Evolutionary conservation across 2,329 filamentous ascomycete genomes (phyloP).

Genomic region (Ramularia collo-cygni): DNA sequence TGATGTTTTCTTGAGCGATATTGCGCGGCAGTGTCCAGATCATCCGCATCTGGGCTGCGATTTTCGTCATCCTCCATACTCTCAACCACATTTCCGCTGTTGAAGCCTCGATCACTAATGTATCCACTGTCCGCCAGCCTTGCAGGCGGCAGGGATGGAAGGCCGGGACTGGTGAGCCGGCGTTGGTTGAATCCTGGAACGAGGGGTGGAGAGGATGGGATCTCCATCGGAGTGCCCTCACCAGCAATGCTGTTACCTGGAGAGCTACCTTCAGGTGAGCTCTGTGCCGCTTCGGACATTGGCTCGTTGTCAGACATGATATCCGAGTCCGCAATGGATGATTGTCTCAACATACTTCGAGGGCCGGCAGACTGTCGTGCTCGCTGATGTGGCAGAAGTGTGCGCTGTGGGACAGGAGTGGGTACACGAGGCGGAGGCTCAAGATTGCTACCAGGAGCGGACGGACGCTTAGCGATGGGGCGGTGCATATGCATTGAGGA

Average conservation of each 20-base stretch:
- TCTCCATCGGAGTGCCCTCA: conserved; percentile 66
- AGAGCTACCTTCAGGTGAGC: conserved; percentile 43
- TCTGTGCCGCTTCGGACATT: conserved; percentile 36
- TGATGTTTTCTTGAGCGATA: conserved; percentile 23
- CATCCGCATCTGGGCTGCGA: conserved; percentile 32
- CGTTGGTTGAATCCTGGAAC: conserved; percentile 46
- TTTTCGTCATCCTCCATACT: conserved; percentile 53
- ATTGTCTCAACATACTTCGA: conserved; percentile 26
- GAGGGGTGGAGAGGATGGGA: conserved; percentile 85
- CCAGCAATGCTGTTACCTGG: conserved; percentile 38
- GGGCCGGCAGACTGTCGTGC: conserved; percentile 21
- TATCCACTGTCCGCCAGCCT: conserved; percentile 63
- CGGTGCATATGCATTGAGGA: conserved; percentile 80
- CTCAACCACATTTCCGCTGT: conserved; percentile 60
- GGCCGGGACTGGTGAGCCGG: conserved; percentile 67
- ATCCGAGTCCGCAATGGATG: conserved; percentile 26
- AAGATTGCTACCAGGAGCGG: conserved; percentile 47
- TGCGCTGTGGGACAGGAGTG: conserved; percentile 59
- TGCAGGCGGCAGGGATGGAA: conserved; percentile 45
- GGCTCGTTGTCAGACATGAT: conserved; percentile 27
- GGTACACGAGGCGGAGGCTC: conserved; percentile 71
- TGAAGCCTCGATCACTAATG: conserved; percentile 47
- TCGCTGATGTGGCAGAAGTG: conserved; percentile 30
- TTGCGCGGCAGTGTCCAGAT: conserved; percentile 30
- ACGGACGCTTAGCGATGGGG: conserved; percentile 53